Evolutionary conservation across 768 basidiomycete genomes (phyloP), one percentile per base, ranked within the genome.

Genomic region (Podaxis sp.): DNA sequence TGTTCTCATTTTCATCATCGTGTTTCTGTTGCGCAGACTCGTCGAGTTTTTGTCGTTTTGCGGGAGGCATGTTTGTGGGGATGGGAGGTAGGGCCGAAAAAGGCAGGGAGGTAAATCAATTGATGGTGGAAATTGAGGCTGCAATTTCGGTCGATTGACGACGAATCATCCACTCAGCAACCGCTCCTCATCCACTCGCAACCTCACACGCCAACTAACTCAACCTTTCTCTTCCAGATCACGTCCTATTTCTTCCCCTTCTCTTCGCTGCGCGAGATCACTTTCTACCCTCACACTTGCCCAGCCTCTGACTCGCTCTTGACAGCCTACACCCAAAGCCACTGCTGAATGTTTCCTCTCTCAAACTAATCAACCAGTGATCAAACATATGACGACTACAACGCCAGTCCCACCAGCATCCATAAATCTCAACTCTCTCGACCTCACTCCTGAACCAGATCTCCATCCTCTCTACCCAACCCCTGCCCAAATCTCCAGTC

Each of bases 401-500:
- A 43, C 41, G 5, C 7, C 41, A n/a, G 19, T 19, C 5, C n/a
- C 41, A 67, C 29, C 24, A 15, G 67, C 66, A 63, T 53, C 37
- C 65, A 46, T 62, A 66, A 38, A 57, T 65, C 72, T 52, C 68
- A 77, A 68, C 64, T 37, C 65, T 71, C 63, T 86, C 66, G 85
- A 91, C 73, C 74, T 91, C 29, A 80, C 82, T 27, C 89, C 86
- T 60, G 89, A 88, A 72, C 91, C 91, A 65, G 93, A 94, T 74
- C 77, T 94, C 56, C 84, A 88, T 70, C 93, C 93, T 50, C 73
- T 93, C 47, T 83, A 93, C 70, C 93, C 93, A 27, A 87, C 86
- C 38, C 80, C 84, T 22, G 67, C 80, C 27, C 81, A 86, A 69
- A 81, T 93, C 68, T 74, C 83, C 25, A 80, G 80, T 58, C 83